These are phyloP conservation scores for Yueomyces sp. DNA, from an alignment of 805 yeast species.

Conservation along the genomic window DNA sequence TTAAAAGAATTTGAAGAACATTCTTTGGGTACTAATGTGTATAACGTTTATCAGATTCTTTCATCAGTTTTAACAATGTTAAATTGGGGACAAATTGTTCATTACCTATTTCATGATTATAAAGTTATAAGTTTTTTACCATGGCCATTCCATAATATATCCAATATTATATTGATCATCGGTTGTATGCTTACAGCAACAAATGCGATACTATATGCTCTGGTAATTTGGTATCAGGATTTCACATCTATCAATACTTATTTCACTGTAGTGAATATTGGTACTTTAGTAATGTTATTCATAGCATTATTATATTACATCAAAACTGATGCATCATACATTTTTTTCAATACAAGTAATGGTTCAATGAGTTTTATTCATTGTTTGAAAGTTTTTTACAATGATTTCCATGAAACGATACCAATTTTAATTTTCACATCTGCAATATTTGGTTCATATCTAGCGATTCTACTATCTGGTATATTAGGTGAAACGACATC, in stretches of 20 bases:
- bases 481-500: conserved; percentile 1
- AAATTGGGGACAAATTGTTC: conserved; percentile 20
- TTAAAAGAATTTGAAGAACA: conserved; percentile 24
- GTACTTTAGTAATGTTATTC: conserved; percentile 7
- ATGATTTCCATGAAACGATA: conserved; percentile 16
- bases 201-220: background rate
- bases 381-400: conserved; percentile 10
- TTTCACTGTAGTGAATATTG: background rate
- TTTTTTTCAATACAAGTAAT: conserved; percentile 16
- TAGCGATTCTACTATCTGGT: conserved; percentile 8
- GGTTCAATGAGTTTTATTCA: conserved; percentile 3
- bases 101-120: conserved; percentile 13
- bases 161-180: background rate
- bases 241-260: background rate
- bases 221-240: background rate
- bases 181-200: conserved; percentile 4
- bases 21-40: conserved; percentile 8
- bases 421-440: conserved; percentile 16
- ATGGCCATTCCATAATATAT: conserved; percentile 8
- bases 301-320: conserved; percentile 6
- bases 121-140: conserved; percentile 6
- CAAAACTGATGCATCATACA: conserved; percentile 5
- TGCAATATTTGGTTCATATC: conserved; percentile 8
- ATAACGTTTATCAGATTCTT: conserved; percentile 8
- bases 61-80: conserved; percentile 8